Evolutionary conservation across 2,329 filamentous ascomycete species (phyloP).

Genomic region (Exophiala sideris): DNA sequence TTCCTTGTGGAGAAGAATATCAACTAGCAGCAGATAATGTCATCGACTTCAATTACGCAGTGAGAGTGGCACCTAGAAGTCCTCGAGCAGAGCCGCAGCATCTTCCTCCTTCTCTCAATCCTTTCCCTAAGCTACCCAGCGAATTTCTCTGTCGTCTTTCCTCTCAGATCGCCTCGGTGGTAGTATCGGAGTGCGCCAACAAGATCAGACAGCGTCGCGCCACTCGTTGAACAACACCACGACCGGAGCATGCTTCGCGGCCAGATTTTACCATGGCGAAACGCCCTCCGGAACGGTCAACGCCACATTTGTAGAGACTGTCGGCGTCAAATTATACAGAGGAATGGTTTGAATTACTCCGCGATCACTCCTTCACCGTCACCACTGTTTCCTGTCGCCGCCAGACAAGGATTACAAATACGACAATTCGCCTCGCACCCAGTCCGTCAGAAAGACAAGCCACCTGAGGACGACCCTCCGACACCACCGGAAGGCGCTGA

Average conservation of each 20-base stretch:
- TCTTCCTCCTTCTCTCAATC: not conserved
- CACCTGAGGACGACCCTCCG: constrained; percentile 42
- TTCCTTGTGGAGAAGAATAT: not conserved
- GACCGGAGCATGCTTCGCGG: constrained; percentile 58
- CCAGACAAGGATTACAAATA: constrained; percentile 29
- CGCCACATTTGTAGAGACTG: constrained; percentile 32
- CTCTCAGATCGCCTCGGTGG: not conserved
- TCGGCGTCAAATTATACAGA: constrained; percentile 22
- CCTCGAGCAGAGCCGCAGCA: not conserved
- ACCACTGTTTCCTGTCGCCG: constrained; percentile 1
- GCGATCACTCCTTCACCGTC: constrained; percentile 8
- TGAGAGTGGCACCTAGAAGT: not conserved
- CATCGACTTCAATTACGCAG: not conserved
- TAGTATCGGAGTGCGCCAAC: too few species aligned
- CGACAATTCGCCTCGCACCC: constrained; percentile 46
- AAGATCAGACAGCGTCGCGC: not conserved
- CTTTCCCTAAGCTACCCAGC: not conserved
- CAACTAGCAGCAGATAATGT: not conserved
- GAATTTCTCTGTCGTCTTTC: not conserved
- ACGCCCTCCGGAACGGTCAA: constrained; percentile 53
- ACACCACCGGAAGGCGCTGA: constrained; percentile 37
- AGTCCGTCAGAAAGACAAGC: constrained; percentile 55
- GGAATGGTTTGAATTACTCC: constrained; percentile 3
- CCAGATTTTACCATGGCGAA: constrained; percentile 63
- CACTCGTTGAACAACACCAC: not conserved